Base-by-base conservation (phyloP, 257 asterid genomes). In the Solanum tacnaense region DNA sequence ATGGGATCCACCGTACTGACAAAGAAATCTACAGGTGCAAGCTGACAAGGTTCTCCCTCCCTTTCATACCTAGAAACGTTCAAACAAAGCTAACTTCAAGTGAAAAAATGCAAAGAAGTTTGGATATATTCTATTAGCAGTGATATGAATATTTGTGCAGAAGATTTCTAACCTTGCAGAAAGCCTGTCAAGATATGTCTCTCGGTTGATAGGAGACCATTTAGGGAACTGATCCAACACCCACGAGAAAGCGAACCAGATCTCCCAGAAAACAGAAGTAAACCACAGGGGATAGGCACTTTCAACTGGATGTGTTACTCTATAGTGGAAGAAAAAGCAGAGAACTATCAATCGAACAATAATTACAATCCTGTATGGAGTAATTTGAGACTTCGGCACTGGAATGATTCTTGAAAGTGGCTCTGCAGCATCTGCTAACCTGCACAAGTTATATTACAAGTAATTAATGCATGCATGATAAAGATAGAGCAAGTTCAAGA, bases 1-100 rank as follows among this genome's bases (percentile, higher is more conserved):
- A 95, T 20, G 21, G 99, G 99, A 91, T 97, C 99, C n/a, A 97
- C 99, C 3, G 99, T 97, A 89, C 98, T 97, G 82, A 97, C 99
- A 39, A 97, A 97, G 86, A 97, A 95, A 90, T 97, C 99, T 35
- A 97, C 99, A 8, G 95, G 94, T 34, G 98, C 98, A n/a, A 97
- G 98, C 87, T 91, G 94, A 52, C 94, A 91, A 5, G 98, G 95
- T 68, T 94, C 96, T 18, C 98, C 98, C 70, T 96, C 98, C 32
- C 97, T 93, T 90, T 97, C 99, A 71, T 90, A 97, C 95, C 99
- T 97, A 87, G 20, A 75, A 60, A 29, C 36, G 32, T 36, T 85
- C 10, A 29, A 34, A 41, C 15, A 52, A 74, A 44, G 16, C 56
- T 65, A 88, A 70, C 46, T 74, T 52, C 83, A 58, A 84, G 86